These are phyloP conservation scores for Xylaria sp. DNA, from an alignment of 2,329 filamentous ascomycete genomes.

Conservation along the genomic window DNA sequence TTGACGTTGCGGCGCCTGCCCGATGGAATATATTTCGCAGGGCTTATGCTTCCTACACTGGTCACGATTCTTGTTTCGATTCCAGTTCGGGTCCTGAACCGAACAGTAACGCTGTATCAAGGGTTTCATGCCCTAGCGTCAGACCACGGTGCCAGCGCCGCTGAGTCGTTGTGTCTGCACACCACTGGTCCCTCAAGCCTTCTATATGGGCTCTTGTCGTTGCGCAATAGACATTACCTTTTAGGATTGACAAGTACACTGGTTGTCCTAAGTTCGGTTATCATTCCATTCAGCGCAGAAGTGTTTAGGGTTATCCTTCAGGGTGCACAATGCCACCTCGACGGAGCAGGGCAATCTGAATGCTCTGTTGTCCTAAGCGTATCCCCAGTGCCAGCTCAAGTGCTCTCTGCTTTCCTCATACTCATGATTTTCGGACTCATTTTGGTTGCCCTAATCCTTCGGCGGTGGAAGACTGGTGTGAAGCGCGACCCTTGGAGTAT, in stretches of 20 bases:
- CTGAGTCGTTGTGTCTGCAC: constrained; percentile 56
- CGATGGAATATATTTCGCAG: constrained; percentile 51
- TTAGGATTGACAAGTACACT: constrained; percentile 54
- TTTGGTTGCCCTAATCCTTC: constrained; percentile 46
- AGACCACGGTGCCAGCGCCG: constrained; percentile 52
- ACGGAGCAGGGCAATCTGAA: constrained; percentile 33
- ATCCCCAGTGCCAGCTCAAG: constrained; percentile 47
- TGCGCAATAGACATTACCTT: constrained; percentile 52
- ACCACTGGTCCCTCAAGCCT: constrained; percentile 55
- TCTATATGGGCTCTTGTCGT: constrained; percentile 50
- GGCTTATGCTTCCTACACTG: constrained; percentile 53
- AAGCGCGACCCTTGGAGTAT: constrained; percentile 56
- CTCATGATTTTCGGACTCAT: constrained; percentile 49
- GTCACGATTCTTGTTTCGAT: constrained; percentile 51
- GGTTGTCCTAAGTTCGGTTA: constrained; percentile 50
- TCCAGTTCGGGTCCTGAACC: constrained; percentile 53
- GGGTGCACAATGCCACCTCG: constrained; percentile 47
- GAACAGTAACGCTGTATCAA: constrained; percentile 52
- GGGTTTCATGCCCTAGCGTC: constrained; percentile 57
- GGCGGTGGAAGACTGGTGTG: constrained; percentile 54
- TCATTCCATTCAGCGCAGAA: constrained; percentile 56
- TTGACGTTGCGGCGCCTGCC: constrained; percentile 44
- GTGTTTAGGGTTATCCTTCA: constrained; percentile 54
- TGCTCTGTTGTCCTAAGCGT: constrained; percentile 54
- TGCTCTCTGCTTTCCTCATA: constrained; percentile 50